Evolutionary conservation across 225 moss, liverwort and hornwort genomes (phyloP).

Genomic region (Physcomitrium patens): DNA sequence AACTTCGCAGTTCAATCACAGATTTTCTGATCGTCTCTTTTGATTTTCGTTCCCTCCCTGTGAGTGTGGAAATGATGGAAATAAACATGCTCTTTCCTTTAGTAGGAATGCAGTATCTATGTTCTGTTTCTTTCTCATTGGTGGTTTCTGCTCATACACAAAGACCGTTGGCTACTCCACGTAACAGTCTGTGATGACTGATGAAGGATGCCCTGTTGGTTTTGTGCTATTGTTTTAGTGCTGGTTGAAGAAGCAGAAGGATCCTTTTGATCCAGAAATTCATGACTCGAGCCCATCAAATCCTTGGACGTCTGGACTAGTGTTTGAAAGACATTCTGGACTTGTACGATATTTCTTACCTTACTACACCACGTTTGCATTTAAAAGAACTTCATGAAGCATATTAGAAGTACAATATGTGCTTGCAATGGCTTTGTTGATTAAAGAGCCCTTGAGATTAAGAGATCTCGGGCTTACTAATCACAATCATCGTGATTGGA

Average conservation of each 20-base stretch:
- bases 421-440: background rate
- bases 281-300: slow-evolving; percentile 56
- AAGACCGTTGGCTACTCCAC: background rate
- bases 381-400: background rate
- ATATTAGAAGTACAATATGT: background rate
- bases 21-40: background rate
- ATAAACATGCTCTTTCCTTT: background rate
- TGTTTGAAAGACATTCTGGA: slow-evolving; percentile 51
- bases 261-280: slow-evolving; percentile 74
- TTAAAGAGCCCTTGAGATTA: background rate
- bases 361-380: background rate
- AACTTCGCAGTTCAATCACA: background rate
- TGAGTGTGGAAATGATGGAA: background rate
- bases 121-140: background rate
- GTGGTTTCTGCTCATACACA: background rate
- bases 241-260: slow-evolving; percentile 91
- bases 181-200: background rate
- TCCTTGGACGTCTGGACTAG: slow-evolving; percentile 87
- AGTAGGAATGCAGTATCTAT: background rate
- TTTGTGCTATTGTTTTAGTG: slow-evolving; percentile 59
- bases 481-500: background rate
- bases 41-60: background rate
- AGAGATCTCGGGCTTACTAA: background rate
- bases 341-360: slow-evolving; percentile 42
- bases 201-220: background rate